phyloP scores from a whole-genome alignment of 208 protist genomes.

The Leishmania turanica region DNA sequence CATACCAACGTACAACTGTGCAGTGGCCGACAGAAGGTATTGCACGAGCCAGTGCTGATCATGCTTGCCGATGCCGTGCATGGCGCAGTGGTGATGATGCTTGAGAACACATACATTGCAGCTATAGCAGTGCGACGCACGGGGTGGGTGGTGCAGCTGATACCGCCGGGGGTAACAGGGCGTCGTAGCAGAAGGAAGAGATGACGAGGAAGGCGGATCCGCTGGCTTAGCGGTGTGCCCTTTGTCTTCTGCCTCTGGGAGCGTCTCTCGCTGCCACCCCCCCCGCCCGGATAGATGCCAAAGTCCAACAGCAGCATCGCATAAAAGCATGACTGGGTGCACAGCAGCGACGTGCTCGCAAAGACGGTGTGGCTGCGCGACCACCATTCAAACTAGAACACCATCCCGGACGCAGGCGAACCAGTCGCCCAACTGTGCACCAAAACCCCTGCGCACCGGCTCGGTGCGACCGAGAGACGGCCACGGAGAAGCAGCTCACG shows the following conservation, averaged over 20 bases:
- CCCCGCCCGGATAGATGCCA: slow-evolving; percentile 50
- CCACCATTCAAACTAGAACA: slow-evolving; percentile 30
- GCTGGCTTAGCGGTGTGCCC: not conserved
- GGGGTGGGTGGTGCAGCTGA: slow-evolving; percentile 51
- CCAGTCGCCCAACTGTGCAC: slow-evolving; percentile 23
- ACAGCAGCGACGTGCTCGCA: slow-evolving; percentile 12
- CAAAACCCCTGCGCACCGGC: slow-evolving; percentile 38
- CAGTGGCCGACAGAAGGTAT: slow-evolving; percentile 49
- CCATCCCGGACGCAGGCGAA: slow-evolving; percentile 6
- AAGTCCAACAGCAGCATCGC: slow-evolving; percentile 43
- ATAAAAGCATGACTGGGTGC: slow-evolving; percentile 24
- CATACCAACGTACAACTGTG: slow-evolving; percentile 33
- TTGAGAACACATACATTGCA: slow-evolving; percentile 84
- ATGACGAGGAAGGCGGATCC: slow-evolving; percentile 1
- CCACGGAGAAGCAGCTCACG: slow-evolving; percentile 13
- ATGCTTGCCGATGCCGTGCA: slow-evolving; percentile 75
- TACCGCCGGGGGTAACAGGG: slow-evolving; percentile 62
- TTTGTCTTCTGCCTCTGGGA: not conserved
- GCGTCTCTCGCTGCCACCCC: slow-evolving; percentile 7
- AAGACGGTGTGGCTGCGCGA: slow-evolving; percentile 9
- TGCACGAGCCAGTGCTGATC: slow-evolving; percentile 79
- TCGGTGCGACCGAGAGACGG: slow-evolving; percentile 26
- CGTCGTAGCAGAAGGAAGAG: not conserved
- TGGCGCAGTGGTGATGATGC: slow-evolving; percentile 84
- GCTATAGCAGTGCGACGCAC: slow-evolving; percentile 73